Conservation (phyloP, 768 basidiomycete species). For the Russula abietina region DNA sequence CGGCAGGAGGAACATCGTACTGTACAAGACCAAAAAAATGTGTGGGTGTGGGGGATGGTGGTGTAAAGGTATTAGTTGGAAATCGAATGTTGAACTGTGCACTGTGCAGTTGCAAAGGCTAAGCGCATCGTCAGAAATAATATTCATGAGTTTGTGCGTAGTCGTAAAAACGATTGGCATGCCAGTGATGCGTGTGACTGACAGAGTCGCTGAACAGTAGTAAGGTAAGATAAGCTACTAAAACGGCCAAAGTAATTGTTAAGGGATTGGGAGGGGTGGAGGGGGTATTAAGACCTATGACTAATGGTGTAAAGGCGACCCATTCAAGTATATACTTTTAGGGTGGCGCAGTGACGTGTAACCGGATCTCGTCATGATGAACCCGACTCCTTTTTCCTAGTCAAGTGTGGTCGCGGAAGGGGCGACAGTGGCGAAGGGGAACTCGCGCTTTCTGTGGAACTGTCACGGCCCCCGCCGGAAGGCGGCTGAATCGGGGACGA, state of each 20-base stretch:
- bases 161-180: not conserved
- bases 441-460: constrained; percentile 2
- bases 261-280: not conserved
- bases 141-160: not conserved
- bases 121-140: not conserved
- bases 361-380: constrained; percentile 3
- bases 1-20: too few species aligned
- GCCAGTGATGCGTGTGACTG: not conserved
- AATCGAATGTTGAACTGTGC: not conserved
- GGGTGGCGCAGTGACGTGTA: not conserved
- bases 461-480: not conserved
- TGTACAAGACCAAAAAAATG: not conserved
- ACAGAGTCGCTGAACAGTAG: not conserved
- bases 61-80: not conserved
- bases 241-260: not conserved
- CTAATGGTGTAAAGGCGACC: not conserved
- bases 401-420: constrained; percentile 5
- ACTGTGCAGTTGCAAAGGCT: not conserved
- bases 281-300: constrained; percentile 4
- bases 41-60: not conserved
- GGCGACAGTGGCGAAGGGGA: constrained; percentile 9
- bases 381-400: constrained; percentile 10
- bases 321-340: not conserved
- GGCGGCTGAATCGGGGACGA: not conserved
- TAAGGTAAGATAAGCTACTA: not conserved